A percentile compares a stretch with the other conserved stretches of the same genome.
Conservation (phyloP, 2,329 filamentous ascomycete species). For the Arthrobotrys iridis region DNA sequence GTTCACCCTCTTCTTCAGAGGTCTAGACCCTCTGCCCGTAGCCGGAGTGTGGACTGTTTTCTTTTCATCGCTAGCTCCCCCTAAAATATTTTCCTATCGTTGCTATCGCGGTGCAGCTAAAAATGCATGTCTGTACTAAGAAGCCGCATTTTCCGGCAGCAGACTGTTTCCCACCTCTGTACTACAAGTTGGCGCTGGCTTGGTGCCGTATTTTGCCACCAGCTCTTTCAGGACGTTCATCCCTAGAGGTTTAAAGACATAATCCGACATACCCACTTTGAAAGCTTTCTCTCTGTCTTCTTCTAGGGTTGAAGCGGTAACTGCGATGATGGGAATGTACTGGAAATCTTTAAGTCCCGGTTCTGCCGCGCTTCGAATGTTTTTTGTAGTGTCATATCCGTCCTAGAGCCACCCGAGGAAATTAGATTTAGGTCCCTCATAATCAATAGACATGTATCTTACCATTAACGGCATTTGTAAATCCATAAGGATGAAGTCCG, state of each 20-base stretch:
- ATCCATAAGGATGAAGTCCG: slow-evolving; percentile 58
- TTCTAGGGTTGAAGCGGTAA: slow-evolving; percentile 55
- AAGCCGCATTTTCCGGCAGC: slow-evolving; percentile 25
- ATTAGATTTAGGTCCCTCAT: neutral
- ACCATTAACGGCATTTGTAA: slow-evolving; percentile 58
- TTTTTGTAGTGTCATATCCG: slow-evolving; percentile 56
- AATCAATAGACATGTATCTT: neutral
- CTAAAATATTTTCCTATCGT: neutral
- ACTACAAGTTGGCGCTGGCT: slow-evolving; percentile 5
- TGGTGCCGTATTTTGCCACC: slow-evolving; percentile 48
- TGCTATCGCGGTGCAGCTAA: slow-evolving; percentile 23
- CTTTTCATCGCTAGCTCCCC: neutral
- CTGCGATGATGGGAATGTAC: slow-evolving; percentile 56
- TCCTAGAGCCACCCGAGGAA: slow-evolving; percentile 23
- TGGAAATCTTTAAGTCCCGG: slow-evolving; percentile 53
- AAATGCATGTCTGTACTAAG: slow-evolving; percentile 47
- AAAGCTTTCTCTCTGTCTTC: slow-evolving; percentile 56
- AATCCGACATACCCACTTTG: slow-evolving; percentile 57
- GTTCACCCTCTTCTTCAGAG: neutral
- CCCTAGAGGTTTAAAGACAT: slow-evolving; percentile 56
- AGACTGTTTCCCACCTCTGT: neutral
- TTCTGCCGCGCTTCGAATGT: slow-evolving; percentile 55
- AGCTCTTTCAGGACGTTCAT: slow-evolving; percentile 55
- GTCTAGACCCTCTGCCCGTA: neutral
- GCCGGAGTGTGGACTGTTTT: too few species aligned